Conservation (phyloP, 2,329 filamentous ascomycete genomes). For the Monosporascus sp. region DNA sequence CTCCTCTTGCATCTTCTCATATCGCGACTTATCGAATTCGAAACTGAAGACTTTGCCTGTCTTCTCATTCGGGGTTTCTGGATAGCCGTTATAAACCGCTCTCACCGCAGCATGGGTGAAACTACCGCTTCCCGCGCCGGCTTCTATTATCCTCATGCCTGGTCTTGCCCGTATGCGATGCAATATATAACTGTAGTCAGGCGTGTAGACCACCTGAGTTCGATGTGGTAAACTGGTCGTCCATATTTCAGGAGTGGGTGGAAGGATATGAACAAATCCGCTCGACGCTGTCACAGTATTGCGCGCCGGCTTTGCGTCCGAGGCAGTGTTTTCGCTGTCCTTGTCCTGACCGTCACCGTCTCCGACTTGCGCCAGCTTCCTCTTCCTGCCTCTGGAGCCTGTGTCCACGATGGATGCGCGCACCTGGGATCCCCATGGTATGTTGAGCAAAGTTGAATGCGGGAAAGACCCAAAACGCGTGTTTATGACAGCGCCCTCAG, state of each 20-base stretch:
- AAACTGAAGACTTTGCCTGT: conserved; percentile 74
- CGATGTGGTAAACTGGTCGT: conserved; percentile 74
- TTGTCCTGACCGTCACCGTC: conserved; percentile 43
- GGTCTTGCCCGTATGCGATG: conserved; percentile 70
- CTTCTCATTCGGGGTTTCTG: conserved; percentile 35
- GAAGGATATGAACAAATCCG: conserved; percentile 74
- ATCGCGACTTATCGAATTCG: conserved; percentile 73
- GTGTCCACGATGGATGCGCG: conserved; percentile 87
- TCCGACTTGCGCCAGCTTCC: conserved; percentile 41
- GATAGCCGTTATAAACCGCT: conserved; percentile 70
- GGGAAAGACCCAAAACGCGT: conserved; percentile 91
- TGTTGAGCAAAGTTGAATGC: conserved; percentile 68
- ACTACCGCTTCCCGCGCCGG: conserved; percentile 75
- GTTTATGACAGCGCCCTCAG: conserved; percentile 75
- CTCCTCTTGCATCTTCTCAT: conserved; percentile 63
- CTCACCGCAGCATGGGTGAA: conserved; percentile 76
- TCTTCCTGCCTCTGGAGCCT: conserved; percentile 74
- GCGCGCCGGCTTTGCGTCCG: conserved; percentile 18
- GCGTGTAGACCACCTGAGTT: conserved; percentile 82
- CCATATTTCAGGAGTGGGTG: conserved; percentile 78
- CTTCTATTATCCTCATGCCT: conserved; percentile 70
- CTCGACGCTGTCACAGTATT: conserved; percentile 49
- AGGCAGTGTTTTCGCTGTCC: conserved; percentile 21
- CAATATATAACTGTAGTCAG: conserved; percentile 80
- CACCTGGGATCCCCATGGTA: conserved; percentile 90